phyloP scores from a whole-genome alignment of 2,329 filamentous ascomycete species.

The Ophiocordyceps camponoti-leonardi region DNA sequence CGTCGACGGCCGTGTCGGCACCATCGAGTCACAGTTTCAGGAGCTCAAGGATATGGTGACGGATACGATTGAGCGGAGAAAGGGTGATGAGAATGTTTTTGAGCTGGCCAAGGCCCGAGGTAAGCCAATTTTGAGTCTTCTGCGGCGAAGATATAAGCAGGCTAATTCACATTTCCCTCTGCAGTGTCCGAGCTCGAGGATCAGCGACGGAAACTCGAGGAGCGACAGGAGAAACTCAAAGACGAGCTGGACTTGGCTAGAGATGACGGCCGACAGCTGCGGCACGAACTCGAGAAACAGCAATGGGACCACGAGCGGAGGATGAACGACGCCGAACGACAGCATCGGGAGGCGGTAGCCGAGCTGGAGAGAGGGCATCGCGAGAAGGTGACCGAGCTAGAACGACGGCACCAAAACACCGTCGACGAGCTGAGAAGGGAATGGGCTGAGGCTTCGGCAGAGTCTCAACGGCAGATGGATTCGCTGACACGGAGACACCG shows the following conservation, averaged over 20 bases:
- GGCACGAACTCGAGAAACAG: constrained; percentile 18
- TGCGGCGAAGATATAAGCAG: neutral
- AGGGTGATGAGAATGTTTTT: constrained; percentile 55
- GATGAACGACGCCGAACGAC: constrained; percentile 31
- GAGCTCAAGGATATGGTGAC: constrained; percentile 58
- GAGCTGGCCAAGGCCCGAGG: constrained; percentile 58
- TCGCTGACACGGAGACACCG: constrained; percentile 45
- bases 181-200: constrained; percentile 31
- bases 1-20: constrained; percentile 56
- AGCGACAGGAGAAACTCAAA: constrained; percentile 34
- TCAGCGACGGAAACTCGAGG: constrained; percentile 26
- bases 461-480: constrained; percentile 52
- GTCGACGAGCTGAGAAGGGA: constrained; percentile 26
- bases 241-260: constrained; percentile 38
- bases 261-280: constrained; percentile 17
- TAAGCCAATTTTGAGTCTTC: constrained; percentile 25
- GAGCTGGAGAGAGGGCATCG: constrained; percentile 25
- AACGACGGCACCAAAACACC: constrained; percentile 15
- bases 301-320: constrained; percentile 25
- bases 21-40: constrained; percentile 59
- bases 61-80: constrained; percentile 48
- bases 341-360: constrained; percentile 17
- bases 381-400: constrained; percentile 16
- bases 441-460: constrained; percentile 29
- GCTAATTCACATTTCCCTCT: constrained; percentile 3